Percentiles rank a stretch among this genome's conserved stretches.
phyloP scores from a whole-genome alignment of 1,139 yeast species.

The Candida sp. region DNA sequence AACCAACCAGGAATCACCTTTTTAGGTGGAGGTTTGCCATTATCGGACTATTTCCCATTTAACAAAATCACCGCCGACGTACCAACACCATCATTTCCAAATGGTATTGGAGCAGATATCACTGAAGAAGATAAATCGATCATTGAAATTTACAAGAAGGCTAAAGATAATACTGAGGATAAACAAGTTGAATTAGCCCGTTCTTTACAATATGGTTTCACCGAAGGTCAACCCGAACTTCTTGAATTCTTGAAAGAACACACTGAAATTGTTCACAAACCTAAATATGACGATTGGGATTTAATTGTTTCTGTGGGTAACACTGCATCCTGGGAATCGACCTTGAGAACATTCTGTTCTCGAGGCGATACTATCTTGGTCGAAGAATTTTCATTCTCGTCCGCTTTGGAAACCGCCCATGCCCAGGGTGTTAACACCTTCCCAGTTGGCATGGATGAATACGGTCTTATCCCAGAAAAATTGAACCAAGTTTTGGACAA shows the following conservation, averaged over 20 bases:
- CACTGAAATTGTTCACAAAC: slow-evolving; percentile 65
- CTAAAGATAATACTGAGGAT: slow-evolving; percentile 27
- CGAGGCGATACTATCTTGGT: slow-evolving; percentile 79
- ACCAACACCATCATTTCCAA: slow-evolving; percentile 62
- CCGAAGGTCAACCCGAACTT: slow-evolving; percentile 77
- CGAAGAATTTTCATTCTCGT: slow-evolving; percentile 80
- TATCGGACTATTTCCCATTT: slow-evolving; percentile 90
- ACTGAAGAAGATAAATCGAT: slow-evolving; percentile 47
- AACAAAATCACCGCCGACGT: slow-evolving; percentile 66
- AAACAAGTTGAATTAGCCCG: slow-evolving; percentile 73
- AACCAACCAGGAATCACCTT: slow-evolving; percentile 75
- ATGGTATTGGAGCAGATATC: slow-evolving; percentile 72
- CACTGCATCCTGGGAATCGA: slow-evolving; percentile 87
- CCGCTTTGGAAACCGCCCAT: slow-evolving; percentile 79
- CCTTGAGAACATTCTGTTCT: slow-evolving; percentile 73
- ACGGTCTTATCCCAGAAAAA: slow-evolving; percentile 76
- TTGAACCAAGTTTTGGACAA: slow-evolving; percentile 59
- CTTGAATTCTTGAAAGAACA: slow-evolving; percentile 71
- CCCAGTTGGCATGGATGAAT: slow-evolving; percentile 76
- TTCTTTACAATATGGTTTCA: slow-evolving; percentile 88
- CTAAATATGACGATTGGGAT: slow-evolving; percentile 66
- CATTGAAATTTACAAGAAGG: slow-evolving; percentile 40
- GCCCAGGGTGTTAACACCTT: slow-evolving; percentile 68
- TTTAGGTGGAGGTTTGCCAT: slow-evolving; percentile 94
- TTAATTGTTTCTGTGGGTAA: slow-evolving; percentile 65